Evolutionary conservation across 129 eudicot genomes (phyloP).

Genomic region (Deinandra increscens): DNA sequence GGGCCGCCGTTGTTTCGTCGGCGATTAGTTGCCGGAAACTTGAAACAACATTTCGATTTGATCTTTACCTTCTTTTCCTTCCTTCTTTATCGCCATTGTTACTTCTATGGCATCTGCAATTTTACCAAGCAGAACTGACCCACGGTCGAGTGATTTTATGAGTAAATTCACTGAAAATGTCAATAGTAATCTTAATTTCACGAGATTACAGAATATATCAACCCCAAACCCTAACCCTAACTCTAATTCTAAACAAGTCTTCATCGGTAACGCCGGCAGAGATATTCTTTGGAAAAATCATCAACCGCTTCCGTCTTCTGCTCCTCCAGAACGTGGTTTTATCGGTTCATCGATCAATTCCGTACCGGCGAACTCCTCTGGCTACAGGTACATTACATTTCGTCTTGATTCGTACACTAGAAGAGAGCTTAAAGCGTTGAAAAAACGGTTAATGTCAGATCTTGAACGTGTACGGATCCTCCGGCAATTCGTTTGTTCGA

Average conservation of each 20-base stretch:
- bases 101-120: constrained; percentile 52
- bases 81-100: constrained; percentile 3
- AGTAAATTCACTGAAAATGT: constrained; percentile 5
- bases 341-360: constrained; percentile 10
- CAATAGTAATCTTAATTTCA: constrained; percentile 15
- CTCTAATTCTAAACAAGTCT: constrained; percentile 13
- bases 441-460: constrained; percentile 39
- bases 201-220: constrained; percentile 26
- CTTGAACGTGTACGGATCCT: constrained; percentile 44
- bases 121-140: constrained; percentile 33
- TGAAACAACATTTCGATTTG: not conserved
- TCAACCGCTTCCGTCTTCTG: not conserved
- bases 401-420: constrained; percentile 42
- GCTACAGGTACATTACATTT: constrained; percentile 35
- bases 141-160: constrained; percentile 27
- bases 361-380: constrained; percentile 1
- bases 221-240: constrained; percentile 4
- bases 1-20: constrained; percentile 29
- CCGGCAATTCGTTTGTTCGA: constrained; percentile 14
- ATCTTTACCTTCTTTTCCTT: not conserved
- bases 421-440: constrained; percentile 41
- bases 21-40: constrained; percentile 25
- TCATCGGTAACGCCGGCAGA: not conserved
- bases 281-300: constrained; percentile 18
- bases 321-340: constrained; percentile 11